Conservation (phyloP, 2,329 filamentous ascomycete species). For the Phyllosticta paracitricarpa region DNA sequence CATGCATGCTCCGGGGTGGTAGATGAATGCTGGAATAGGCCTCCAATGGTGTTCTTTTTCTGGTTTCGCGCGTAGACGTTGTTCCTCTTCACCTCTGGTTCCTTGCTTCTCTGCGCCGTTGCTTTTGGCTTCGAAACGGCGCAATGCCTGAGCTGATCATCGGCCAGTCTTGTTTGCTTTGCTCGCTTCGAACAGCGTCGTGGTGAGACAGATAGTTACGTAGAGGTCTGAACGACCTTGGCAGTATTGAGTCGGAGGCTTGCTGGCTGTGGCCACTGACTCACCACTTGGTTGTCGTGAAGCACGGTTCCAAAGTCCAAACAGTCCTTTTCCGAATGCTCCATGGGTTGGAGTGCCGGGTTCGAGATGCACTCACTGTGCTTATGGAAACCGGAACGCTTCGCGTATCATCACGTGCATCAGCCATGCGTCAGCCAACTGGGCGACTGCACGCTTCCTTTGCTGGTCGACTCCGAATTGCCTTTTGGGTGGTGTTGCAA, state of each 20-base stretch:
- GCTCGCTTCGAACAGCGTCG: neutral
- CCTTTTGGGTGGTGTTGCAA: neutral
- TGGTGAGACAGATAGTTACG: neutral
- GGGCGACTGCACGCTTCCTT: neutral
- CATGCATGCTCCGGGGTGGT: neutral
- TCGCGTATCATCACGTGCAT: neutral
- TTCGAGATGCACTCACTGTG: neutral
- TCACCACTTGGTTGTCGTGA: neutral
- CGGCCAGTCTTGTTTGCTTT: neutral
- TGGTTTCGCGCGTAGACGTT: neutral
- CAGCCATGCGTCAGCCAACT: neutral
- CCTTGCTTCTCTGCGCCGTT: neutral
- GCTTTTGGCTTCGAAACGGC: neutral
- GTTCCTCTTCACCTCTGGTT: neutral
- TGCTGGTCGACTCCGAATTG: neutral
- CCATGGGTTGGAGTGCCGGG: neutral
- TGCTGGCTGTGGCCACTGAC: neutral
- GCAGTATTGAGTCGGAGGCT: neutral
- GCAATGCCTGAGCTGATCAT: neutral
- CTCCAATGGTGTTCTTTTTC: neutral
- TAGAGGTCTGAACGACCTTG: neutral
- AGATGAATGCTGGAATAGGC: neutral
- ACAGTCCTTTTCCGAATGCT: neutral
- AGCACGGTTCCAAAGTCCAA: neutral
- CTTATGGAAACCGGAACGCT: neutral